Evolutionary conservation across 257 asterid genomes (phyloP).

Genomic region (Solanum appendiculatum): DNA sequence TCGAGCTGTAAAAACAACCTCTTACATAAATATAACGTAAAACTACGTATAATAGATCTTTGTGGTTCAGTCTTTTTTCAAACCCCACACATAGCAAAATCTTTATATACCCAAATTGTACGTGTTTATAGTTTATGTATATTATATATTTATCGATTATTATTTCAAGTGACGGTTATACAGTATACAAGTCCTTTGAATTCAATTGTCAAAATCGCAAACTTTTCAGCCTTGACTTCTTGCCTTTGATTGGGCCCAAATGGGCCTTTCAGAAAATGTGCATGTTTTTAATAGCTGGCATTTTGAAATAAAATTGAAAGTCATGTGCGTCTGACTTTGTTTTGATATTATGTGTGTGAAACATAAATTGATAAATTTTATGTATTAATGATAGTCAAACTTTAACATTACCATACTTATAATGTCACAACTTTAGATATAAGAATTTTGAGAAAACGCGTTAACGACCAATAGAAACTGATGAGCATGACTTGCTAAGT

Average conservation of each 20-base stretch:
- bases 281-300: not conserved
- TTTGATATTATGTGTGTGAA: not conserved
- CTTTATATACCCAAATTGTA: not conserved
- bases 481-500: not conserved
- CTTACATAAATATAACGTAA: no score
- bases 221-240: not conserved
- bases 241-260: not conserved
- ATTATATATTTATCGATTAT: not conserved
- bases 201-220: not conserved
- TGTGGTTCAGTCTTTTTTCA: no score
- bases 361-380: not conserved
- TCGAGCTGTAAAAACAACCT: no score
- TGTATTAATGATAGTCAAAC: not conserved
- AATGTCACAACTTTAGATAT: not conserved
- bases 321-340: not conserved
- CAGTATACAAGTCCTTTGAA: no score
- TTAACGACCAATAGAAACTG: not conserved
- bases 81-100: no score
- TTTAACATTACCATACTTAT: not conserved
- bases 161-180: not conserved
- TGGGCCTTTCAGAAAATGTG: not conserved
- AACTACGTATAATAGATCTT: no score
- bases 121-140: no score
- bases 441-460: not conserved
- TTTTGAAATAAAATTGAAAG: not conserved